Conservation (phyloP, 2,329 filamentous ascomycete genomes). For the Phaeoacremonium minimum region DNA sequence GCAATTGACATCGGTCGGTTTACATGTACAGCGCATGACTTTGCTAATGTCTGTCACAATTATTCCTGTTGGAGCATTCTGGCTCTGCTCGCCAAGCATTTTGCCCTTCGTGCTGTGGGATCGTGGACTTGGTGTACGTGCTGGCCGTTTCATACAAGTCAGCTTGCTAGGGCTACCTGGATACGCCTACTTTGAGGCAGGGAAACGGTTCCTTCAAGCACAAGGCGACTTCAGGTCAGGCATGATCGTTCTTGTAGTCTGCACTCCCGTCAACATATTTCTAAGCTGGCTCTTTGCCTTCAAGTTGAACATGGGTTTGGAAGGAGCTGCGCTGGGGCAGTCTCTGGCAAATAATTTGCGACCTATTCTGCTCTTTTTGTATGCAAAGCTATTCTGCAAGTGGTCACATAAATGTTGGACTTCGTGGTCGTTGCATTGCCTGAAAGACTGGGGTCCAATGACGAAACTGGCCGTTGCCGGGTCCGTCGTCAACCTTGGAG, state of each 20-base stretch:
- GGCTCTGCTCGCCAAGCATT: conserved; percentile 42
- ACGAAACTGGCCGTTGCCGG: conserved; percentile 31
- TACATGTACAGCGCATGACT: conserved; percentile 49
- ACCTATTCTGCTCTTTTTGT: conserved; percentile 39
- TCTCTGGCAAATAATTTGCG: conserved; percentile 44
- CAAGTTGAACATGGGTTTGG: conserved; percentile 36
- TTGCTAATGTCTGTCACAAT: conserved; percentile 40
- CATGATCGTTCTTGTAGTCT: conserved; percentile 39
- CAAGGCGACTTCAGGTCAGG: conserved; percentile 49
- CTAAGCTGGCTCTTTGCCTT: conserved; percentile 45
- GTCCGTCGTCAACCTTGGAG: conserved; percentile 31
- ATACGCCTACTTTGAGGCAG: conserved; percentile 48
- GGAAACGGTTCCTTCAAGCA: conserved; percentile 50
- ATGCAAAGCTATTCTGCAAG: conserved; percentile 36
- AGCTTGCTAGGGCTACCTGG: conserved; percentile 46
- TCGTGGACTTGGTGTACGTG: conserved; percentile 38
- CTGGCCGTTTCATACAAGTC: conserved; percentile 42
- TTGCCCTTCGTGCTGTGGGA: conserved; percentile 41
- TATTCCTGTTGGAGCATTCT: conserved; percentile 42
- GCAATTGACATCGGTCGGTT: conserved; percentile 38
- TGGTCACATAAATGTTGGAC: conserved; percentile 38
- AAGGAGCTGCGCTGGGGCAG: conserved; percentile 44
- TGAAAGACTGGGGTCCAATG: conserved; percentile 34
- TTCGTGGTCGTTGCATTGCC: conserved; percentile 32
- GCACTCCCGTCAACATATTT: conserved; percentile 40